Percentiles rank a stretch among this genome's conserved stretches.
These are phyloP conservation scores for Pseudopediastrum boryanum DNA, from an alignment of 139 green algal species.

Conservation along the genomic window DNA sequence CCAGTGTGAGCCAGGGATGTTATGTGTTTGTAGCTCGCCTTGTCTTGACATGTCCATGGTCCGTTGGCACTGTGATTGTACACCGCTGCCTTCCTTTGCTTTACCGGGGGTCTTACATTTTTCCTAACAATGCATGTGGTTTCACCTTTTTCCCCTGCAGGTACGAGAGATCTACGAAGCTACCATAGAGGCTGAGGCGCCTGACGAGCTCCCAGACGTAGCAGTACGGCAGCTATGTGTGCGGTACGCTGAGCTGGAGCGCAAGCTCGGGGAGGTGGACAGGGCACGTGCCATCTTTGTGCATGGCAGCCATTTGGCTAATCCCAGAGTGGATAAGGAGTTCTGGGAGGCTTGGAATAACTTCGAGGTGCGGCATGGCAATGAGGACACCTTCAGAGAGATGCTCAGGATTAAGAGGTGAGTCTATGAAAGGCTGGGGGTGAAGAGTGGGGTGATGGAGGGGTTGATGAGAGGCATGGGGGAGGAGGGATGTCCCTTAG, in stretches of 20 bases:
- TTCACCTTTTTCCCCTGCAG: constrained; percentile 46
- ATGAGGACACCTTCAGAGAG: constrained; percentile 97
- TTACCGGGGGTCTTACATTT: background rate
- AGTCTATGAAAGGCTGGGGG: too few relatives aligned
- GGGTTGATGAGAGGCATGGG: constrained; percentile 65
- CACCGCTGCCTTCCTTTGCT: background rate
- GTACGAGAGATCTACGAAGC: constrained; percentile 95
- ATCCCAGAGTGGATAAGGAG: constrained; percentile 37
- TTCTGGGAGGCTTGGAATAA: constrained; percentile 96
- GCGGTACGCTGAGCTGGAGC: constrained; percentile 87
- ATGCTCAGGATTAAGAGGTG: constrained; percentile 97
- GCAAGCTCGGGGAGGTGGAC: constrained; percentile 93
- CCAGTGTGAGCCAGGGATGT: too few relatives aligned
- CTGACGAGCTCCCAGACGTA: constrained; percentile 71
- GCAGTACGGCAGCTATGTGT: constrained; percentile 84
- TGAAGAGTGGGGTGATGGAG: too few relatives aligned
- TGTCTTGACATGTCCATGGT: too few relatives aligned
- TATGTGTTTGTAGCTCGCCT: too few relatives aligned
- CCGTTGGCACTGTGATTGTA: too few relatives aligned
- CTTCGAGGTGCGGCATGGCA: constrained; percentile 93
- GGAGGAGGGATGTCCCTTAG: background rate
- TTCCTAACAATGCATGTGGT: background rate
- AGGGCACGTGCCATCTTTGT: constrained; percentile 92
- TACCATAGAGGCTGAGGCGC: constrained; percentile 82
- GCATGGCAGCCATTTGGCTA: constrained; percentile 74